These are phyloP conservation scores for Xerocomus brunneocitrinus DNA, from an alignment of 768 basidiomycete genomes.

Conservation along the genomic window DNA sequence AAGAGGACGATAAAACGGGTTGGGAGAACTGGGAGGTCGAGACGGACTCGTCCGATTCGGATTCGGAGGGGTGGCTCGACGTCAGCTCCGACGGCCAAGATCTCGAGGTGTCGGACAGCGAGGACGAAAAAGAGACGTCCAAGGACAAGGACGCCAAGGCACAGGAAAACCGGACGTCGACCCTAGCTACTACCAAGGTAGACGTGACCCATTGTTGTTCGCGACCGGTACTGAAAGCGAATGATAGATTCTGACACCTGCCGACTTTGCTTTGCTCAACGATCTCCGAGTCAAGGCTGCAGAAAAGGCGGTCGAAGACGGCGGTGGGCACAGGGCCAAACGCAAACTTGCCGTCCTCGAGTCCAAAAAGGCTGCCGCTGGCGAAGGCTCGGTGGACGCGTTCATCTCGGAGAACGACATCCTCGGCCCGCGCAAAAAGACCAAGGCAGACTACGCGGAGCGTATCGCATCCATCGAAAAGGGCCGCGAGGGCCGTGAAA, in stretches of 20 bases:
- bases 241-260: constrained; percentile 87
- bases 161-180: constrained; percentile 46
- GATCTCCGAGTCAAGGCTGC: constrained; percentile 84
- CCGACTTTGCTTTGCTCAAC: constrained; percentile 89
- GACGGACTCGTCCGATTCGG: constrained; percentile 58
- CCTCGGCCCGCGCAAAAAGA: constrained; percentile 89
- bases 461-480: constrained; percentile 88
- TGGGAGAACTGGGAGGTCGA: constrained; percentile 92
- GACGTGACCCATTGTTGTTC: not conserved
- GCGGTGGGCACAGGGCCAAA: constrained; percentile 74
- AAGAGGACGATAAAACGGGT: constrained; percentile 61
- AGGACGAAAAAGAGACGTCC: constrained; percentile 47
- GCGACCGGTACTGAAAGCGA: not conserved
- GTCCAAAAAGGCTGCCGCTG: constrained; percentile 52
- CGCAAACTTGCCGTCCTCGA: constrained; percentile 84
- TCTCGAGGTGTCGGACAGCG: constrained; percentile 81
- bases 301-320: constrained; percentile 59
- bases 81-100: constrained; percentile 66
- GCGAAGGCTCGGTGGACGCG: constrained; percentile 36
- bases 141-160: constrained; percentile 21
- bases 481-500: constrained; percentile 92
- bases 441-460: constrained; percentile 90
- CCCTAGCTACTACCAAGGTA: constrained; percentile 79
- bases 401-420: constrained; percentile 92
- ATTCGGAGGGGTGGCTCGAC: constrained; percentile 72